phyloP scores from a whole-genome alignment of 352 stramenopile species.

The Globisporangium spiculum region DNA sequence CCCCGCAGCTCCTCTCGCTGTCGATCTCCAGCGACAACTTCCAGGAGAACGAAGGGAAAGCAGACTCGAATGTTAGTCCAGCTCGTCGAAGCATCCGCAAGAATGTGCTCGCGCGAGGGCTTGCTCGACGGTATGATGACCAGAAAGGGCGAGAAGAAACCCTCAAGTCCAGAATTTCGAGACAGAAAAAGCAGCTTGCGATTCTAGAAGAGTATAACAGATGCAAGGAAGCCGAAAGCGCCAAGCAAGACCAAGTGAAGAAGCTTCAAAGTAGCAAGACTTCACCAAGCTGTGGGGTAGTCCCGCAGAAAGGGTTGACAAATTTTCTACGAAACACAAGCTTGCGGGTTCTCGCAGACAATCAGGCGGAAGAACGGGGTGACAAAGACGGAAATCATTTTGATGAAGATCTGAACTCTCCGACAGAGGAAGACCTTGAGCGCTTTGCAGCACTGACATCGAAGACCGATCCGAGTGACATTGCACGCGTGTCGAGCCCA shows the following conservation, averaged over 20 bases:
- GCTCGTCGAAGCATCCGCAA: slow-evolving; percentile 24
- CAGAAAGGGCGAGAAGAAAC: slow-evolving; percentile 27
- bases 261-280: background rate
- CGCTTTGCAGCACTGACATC: slow-evolving; percentile 6
- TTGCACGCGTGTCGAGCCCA: background rate
- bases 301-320: slow-evolving; percentile 17
- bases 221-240: slow-evolving; percentile 13
- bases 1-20: slow-evolving; percentile 6
- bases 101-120: slow-evolving; percentile 30
- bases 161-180: slow-evolving; percentile 24
- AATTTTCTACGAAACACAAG: slow-evolving; percentile 20
- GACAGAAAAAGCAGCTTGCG: slow-evolving; percentile 24
- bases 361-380: slow-evolving; percentile 4
- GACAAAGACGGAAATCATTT: background rate
- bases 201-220: slow-evolving; percentile 31
- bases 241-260: background rate
- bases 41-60: slow-evolving; percentile 1
- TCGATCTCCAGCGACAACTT: slow-evolving; percentile 6
- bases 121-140: slow-evolving; percentile 29
- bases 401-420: slow-evolving; percentile 2
- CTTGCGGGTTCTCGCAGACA: slow-evolving; percentile 18
- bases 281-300: slow-evolving; percentile 14
- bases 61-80: background rate
- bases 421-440: slow-evolving; percentile 12
- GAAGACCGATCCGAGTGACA: background rate